Base-by-base conservation (phyloP, 2,329 filamentous ascomycete genomes). In the Pseudocercospora fuligena region DNA sequence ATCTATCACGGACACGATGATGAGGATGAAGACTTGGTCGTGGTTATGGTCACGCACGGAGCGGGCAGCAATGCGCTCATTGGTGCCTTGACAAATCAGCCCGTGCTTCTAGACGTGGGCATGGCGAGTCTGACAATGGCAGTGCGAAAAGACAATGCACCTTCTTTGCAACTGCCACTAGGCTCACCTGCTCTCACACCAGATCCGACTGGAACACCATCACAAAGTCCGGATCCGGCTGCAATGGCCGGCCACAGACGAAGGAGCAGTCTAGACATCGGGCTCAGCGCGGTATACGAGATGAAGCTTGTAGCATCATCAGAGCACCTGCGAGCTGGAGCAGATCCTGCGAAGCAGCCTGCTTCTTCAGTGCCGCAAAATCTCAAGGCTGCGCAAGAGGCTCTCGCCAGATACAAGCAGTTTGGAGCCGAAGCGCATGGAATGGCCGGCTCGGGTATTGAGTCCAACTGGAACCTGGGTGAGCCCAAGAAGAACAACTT, bases 1-100 rank as follows among this genome's bases (percentile, higher is more conserved):
- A 72, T 70, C n/a, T 66, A 74, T 5, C 71, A 72, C 27, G 67
- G 73, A 2, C 83, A 86, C 1, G 85, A 88, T 0, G 87, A 91
- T 14, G 87, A 89, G 23, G 85, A 89, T 36, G 85, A 88, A 0
- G 92, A 97, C 72, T 87, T 93, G 1, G 89, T 98, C 1, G 83
- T 99, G 16, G 85, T 99, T 47, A 81, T 99, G 7, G 91, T 99
- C 23, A 97, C 95, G 0, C 95, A 99, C 76, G 94, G 94, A 25
- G 95, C 95, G 14, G 95, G 95, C 46, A 97, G 94, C 80, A 99
- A 99, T 80, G 95, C 95, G 2, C 81, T 99, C 53, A 94, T 99
- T 69, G 93, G 94, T 12, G 93, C 93, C 27, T 87, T 99, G 70
- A 96, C 94, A 0, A 92, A 94, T 67, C 92, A 97, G 74, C 94